phyloP scores from a whole-genome alignment of 805 yeast species.

The Metschnikowia drakensbergensis region DNA sequence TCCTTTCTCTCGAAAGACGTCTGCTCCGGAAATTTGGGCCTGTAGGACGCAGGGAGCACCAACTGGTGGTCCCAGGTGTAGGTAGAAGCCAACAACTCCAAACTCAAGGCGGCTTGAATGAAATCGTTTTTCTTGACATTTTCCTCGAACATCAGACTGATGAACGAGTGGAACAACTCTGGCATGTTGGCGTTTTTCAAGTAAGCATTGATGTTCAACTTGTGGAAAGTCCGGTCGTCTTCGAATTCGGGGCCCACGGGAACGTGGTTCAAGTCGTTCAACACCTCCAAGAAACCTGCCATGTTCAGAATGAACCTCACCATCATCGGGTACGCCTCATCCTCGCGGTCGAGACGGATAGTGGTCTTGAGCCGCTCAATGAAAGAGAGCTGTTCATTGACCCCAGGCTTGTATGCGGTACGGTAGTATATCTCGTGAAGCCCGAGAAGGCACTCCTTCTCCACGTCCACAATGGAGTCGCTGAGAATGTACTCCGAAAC shows the following conservation, averaged over 20 bases:
- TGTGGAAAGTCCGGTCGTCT: conserved; percentile 80
- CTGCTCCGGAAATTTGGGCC: conserved; percentile 77
- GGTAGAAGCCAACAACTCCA: conserved; percentile 73
- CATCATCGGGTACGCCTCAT: conserved; percentile 53
- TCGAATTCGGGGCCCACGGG: conserved; percentile 83
- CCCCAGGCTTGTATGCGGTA: conserved; percentile 53
- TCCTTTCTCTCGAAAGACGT: conserved; percentile 79
- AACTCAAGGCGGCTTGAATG: conserved; percentile 79
- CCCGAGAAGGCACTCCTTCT: conserved; percentile 59
- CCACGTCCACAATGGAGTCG: conserved; percentile 56
- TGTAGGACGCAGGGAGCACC: conserved; percentile 50
- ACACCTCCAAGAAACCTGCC: conserved; percentile 57
- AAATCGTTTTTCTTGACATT: conserved; percentile 57
- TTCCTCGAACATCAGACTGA: conserved; percentile 67
- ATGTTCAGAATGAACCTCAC: conserved; percentile 51
- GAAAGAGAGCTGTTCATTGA: conserved; percentile 51
- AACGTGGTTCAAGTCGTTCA: conserved; percentile 65
- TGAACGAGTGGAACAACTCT: conserved; percentile 73
- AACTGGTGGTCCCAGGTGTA: conserved; percentile 68
- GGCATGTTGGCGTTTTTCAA: conserved; percentile 75
- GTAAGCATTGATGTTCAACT: conserved; percentile 69
- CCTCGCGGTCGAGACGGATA: conserved; percentile 57
- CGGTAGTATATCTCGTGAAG: conserved; percentile 61
- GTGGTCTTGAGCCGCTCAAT: conserved; percentile 47
- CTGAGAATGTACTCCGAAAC: conserved; percentile 62